Base-by-base conservation (phyloP, 345 rosid species). In the Zanthoxylum bungeanum region DNA sequence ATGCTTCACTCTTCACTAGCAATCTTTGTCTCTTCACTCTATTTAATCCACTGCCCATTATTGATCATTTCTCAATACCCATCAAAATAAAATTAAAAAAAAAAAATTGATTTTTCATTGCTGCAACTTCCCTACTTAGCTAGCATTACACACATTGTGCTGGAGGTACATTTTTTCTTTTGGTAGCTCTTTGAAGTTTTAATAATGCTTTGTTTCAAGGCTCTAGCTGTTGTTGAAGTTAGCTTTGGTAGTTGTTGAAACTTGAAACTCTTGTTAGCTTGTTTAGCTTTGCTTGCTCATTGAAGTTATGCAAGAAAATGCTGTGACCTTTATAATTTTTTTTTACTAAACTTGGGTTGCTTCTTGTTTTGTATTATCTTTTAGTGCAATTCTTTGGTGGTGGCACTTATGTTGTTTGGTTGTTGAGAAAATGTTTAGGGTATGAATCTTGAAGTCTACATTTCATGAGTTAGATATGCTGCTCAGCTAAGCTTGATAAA, bases 191-290 rank as follows among this genome's bases (percentile, higher is more conserved):
- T 30, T 52, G 56, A 7, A n/a, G n/a, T n/a, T n/a, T n/a, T n/a
- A n/a, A 40, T 3, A 22, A 34, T 34, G 31, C 30, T 60, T 28
- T 10, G 19, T 9, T 60, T 40, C 27, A 39, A 40, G 72, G 30
- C 28, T 65, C 8, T 12, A 25, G 19, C 25, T 73, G 66, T 58
- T 27, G 65, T 51, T 51, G 64, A 49, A 60, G 81, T 77, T 75
- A 61, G 86, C 77, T 79, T 58, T 64, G 50, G 83, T 73, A 52
- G 90, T 52, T 76, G 87, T 60, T 63, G 82, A 75, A 74, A 73
- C 33, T 34, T 42, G 53, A 52, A 33, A 19, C 6, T 31, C 6
- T 36, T 42, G 49, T 9, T 19, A 55, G 59, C 51, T 47, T 14
- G 17, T 47, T 37, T 19, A 24, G 9, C 30, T 70, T 71, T 79